phyloP scores from a whole-genome alignment of 352 stramenopile species.

The Pythium apleroticum region DNA sequence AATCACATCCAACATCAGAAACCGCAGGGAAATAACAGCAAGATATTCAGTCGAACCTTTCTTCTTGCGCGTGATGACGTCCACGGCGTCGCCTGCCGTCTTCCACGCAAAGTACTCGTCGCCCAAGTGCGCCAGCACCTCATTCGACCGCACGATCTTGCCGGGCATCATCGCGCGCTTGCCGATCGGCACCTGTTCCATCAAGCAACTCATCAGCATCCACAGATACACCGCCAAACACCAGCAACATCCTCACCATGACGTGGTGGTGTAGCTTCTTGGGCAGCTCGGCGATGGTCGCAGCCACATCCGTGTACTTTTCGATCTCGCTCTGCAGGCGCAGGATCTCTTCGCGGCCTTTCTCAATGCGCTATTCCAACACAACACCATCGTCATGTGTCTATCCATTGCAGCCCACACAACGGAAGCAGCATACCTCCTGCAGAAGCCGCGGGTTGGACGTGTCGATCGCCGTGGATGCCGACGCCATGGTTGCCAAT shows the following conservation, averaged over 20 bases:
- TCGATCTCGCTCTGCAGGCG: slow-evolving; percentile 56
- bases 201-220: background rate
- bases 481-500: slow-evolving; percentile 23
- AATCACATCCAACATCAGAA: background rate
- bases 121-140: slow-evolving; percentile 78
- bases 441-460: slow-evolving; percentile 60
- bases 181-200: slow-evolving; percentile 54
- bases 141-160: slow-evolving; percentile 83
- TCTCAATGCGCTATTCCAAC: slow-evolving; percentile 53
- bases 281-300: slow-evolving; percentile 63
- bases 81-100: slow-evolving; percentile 53
- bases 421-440: slow-evolving; percentile 35
- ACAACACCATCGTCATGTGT: background rate
- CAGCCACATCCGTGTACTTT: slow-evolving; percentile 50
- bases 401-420: background rate
- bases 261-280: slow-evolving; percentile 78
- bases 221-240: background rate
- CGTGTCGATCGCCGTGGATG: slow-evolving; percentile 30
- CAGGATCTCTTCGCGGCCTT: slow-evolving; percentile 45
- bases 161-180: slow-evolving; percentile 83
- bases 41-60: slow-evolving; percentile 43
- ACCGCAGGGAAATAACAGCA: background rate
- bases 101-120: slow-evolving; percentile 85
- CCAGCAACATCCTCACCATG: slow-evolving; percentile 46
- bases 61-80: slow-evolving; percentile 76